Evolutionary conservation across 2,329 filamentous ascomycete genomes (phyloP).

Genomic region (Epichloe amarillans): DNA sequence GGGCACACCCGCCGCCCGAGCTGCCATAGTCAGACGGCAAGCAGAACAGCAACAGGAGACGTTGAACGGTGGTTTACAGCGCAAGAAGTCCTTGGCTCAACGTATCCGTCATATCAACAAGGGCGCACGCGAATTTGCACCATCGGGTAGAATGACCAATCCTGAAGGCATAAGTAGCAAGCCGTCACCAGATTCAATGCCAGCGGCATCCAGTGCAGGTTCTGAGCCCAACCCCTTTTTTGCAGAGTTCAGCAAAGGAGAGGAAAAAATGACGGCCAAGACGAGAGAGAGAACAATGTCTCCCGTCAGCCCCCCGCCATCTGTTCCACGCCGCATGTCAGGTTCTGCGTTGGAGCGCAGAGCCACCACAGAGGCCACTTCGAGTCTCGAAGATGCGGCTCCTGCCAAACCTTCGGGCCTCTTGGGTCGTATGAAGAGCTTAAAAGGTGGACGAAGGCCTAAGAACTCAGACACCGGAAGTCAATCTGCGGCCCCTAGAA

Average conservation of each 20-base stretch:
- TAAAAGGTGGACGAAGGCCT: slow-evolving; percentile 52
- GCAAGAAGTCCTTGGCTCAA: slow-evolving; percentile 92
- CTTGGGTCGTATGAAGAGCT: slow-evolving; percentile 65
- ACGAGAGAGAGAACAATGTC: slow-evolving; percentile 24
- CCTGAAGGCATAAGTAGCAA: slow-evolving; percentile 35
- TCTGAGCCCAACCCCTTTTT: slow-evolving; percentile 67
- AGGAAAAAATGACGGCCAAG: slow-evolving; percentile 36
- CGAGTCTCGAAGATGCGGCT: slow-evolving; percentile 26
- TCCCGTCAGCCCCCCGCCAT: slow-evolving; percentile 50
- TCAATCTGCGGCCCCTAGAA: slow-evolving; percentile 17
- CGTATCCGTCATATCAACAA: slow-evolving; percentile 76
- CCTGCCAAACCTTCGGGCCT: slow-evolving; percentile 45
- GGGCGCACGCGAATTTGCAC: slow-evolving; percentile 44
- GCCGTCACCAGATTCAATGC: slow-evolving; percentile 26
- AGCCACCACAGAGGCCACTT: slow-evolving; percentile 43
- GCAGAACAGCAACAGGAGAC: slow-evolving; percentile 52
- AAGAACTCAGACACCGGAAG: slow-evolving; percentile 16
- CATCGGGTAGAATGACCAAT: slow-evolving; percentile 45
- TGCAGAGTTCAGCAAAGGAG: slow-evolving; percentile 54
- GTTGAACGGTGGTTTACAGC: slow-evolving; percentile 49
- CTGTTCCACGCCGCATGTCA: slow-evolving; percentile 25
- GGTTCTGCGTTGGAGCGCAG: slow-evolving; percentile 46
- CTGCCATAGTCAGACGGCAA: slow-evolving; percentile 63
- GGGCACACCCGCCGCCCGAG: slow-evolving; percentile 73
- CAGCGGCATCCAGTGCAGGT: slow-evolving; percentile 19